A percentile compares a stretch with the other conserved stretches of the same genome.
These are phyloP conservation scores for Pulveroboletus sp. DNA, from an alignment of 768 basidiomycete species.

Conservation along the genomic window DNA sequence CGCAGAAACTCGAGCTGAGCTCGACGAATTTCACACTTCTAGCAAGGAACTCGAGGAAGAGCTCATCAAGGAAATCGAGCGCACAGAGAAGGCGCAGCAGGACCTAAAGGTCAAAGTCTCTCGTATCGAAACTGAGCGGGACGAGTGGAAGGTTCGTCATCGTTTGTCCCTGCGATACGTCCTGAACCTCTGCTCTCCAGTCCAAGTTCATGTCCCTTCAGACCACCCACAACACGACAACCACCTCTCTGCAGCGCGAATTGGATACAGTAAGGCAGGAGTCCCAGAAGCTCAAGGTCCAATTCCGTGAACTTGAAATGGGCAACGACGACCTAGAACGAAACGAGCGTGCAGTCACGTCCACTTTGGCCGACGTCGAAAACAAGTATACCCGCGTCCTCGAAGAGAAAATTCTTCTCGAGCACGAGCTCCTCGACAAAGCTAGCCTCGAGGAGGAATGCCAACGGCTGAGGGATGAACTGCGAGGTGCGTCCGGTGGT, in stretches of 20 bases:
- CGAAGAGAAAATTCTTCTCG: slow-evolving; percentile 95
- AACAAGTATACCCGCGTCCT: slow-evolving; percentile 83
- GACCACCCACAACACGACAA: slow-evolving; percentile 86
- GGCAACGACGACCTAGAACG: slow-evolving; percentile 97
- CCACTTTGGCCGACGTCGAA: slow-evolving; percentile 79
- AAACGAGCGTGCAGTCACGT: slow-evolving; percentile 84
- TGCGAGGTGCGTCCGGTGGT: slow-evolving; percentile 68
- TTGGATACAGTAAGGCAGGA: slow-evolving; percentile 77
- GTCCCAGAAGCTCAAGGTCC: slow-evolving; percentile 63
- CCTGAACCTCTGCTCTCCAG: slow-evolving; percentile 33
- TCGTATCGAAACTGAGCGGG: slow-evolving; percentile 68
- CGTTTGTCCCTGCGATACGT: neutral
- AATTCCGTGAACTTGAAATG: slow-evolving; percentile 88
- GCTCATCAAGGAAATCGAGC: slow-evolving; percentile 83
- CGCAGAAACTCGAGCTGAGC: slow-evolving; percentile 75
- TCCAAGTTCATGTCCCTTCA: slow-evolving; percentile 84
- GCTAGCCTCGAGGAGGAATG: slow-evolving; percentile 85
- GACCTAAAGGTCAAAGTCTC: slow-evolving; percentile 71
- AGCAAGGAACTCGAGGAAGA: slow-evolving; percentile 93
- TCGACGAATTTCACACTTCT: slow-evolving; percentile 81
- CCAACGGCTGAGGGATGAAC: slow-evolving; percentile 88
- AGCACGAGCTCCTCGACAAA: slow-evolving; percentile 91
- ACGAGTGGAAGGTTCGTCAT: slow-evolving; percentile 85
- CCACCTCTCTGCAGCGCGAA: slow-evolving; percentile 87
- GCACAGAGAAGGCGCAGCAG: slow-evolving; percentile 80